phyloP scores from a whole-genome alignment of 768 basidiomycete species.

The Saitozyma podzolica region DNA sequence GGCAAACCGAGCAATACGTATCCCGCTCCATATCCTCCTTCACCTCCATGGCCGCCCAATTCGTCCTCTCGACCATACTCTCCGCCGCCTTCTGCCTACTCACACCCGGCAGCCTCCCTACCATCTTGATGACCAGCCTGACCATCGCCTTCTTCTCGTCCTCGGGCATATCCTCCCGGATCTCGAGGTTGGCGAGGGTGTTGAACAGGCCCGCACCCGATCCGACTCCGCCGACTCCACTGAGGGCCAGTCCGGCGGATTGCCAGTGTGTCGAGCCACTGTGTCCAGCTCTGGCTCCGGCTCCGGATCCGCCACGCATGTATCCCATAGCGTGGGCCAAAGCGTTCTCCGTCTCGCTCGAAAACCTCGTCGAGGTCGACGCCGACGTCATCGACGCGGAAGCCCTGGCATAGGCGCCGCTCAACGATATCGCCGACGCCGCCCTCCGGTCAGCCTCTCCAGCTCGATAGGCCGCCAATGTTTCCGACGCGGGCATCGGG shows the following conservation, averaged over 20 bases:
- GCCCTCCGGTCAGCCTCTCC: too few relatives aligned
- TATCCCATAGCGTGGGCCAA: not conserved
- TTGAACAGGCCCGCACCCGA: too few relatives aligned
- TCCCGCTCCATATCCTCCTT: conserved; percentile 28
- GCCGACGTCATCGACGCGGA: too few relatives aligned
- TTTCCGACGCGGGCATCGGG: not conserved
- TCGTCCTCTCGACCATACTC: conserved; percentile 11
- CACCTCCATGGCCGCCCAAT: conserved; percentile 13
- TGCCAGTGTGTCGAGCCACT: not conserved
- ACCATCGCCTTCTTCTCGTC: conserved; percentile 23
- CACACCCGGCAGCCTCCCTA: conserved; percentile 9
- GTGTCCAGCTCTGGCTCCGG: not conserved
- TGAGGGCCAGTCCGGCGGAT: not conserved
- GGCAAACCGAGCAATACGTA: conserved; percentile 38
- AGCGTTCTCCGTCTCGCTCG: too few relatives aligned
- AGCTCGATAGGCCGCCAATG: too few relatives aligned
- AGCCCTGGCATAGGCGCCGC: too few relatives aligned
- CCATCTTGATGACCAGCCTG: conserved; percentile 9
- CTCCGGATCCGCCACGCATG: not conserved
- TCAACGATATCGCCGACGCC: too few relatives aligned
- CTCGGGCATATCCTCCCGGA: conserved; percentile 16
- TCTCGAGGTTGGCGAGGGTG: not conserved
- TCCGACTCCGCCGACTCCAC: not conserved
- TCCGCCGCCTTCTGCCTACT: conserved; percentile 18
- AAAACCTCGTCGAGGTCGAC: too few relatives aligned